Conservation (phyloP, 805 yeast species). For the Lipomyces kockii region DNA sequence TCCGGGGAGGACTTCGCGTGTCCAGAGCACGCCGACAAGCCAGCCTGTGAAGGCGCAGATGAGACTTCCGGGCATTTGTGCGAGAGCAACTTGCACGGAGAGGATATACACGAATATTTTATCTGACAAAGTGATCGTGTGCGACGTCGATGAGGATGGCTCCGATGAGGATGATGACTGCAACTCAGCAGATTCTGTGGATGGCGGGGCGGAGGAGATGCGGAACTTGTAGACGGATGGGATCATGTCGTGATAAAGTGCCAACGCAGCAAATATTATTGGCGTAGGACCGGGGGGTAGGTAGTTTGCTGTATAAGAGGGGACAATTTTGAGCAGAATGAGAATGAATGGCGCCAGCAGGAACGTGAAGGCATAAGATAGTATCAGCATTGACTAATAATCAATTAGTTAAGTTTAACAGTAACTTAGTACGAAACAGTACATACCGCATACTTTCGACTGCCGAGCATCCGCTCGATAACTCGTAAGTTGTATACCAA, state of each 20-base stretch:
- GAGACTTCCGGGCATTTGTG: constrained; percentile 43
- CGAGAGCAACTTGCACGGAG: constrained; percentile 45
- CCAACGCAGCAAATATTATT: constrained; percentile 46
- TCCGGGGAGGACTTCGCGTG: constrained; percentile 48
- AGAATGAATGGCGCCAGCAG: constrained; percentile 38
- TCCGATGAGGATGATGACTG: background rate
- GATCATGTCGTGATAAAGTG: constrained; percentile 47
- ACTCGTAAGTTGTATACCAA: constrained; percentile 48
- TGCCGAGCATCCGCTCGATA: constrained; percentile 49
- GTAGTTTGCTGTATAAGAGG: constrained; percentile 34
- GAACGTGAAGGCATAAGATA: constrained; percentile 36
- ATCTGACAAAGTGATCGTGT: constrained; percentile 43
- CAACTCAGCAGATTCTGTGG: constrained; percentile 10
- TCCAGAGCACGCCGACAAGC: constrained; percentile 47
- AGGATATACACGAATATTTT: constrained; percentile 46
- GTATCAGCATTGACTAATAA: constrained; percentile 32
- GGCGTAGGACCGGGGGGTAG: constrained; percentile 48
- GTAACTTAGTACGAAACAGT: background rate
- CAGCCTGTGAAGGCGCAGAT: constrained; percentile 46
- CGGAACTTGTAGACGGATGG: constrained; percentile 51
- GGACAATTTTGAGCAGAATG: constrained; percentile 29
- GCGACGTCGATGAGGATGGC: constrained; percentile 2
- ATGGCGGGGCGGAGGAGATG: constrained; percentile 33
- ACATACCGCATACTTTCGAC: constrained; percentile 46
- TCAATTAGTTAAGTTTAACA: background rate